Conservation (phyloP, 306 rosid genomes). For the Dalbergia cochinchinensis region DNA sequence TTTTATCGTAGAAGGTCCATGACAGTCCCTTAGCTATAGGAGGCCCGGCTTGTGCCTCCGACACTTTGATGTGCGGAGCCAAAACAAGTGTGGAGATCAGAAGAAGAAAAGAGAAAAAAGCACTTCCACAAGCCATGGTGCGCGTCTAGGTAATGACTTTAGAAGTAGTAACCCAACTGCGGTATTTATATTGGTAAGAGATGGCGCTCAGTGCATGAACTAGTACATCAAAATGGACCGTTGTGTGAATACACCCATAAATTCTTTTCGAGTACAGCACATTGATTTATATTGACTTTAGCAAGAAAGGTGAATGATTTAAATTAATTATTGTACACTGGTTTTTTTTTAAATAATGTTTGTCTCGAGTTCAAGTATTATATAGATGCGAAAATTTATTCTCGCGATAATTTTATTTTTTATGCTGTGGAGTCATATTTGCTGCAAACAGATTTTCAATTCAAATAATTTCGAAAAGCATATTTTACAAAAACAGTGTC, state of each 20-base stretch:
- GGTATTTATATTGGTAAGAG: constrained; percentile 5
- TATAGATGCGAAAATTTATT: too few relatives aligned
- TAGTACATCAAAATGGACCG: background rate
- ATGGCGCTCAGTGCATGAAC: background rate
- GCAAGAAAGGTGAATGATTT: too few relatives aligned
- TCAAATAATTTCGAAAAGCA: too few relatives aligned
- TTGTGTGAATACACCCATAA: background rate
- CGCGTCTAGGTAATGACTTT: background rate
- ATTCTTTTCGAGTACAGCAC: background rate
- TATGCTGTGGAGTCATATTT: too few relatives aligned
- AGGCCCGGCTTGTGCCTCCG: constrained; percentile 43
- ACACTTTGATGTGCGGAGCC: constrained; percentile 17
- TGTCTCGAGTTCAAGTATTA: too few relatives aligned
- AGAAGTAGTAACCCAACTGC: background rate
- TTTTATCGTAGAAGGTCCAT: constrained; percentile 46
- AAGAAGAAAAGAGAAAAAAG: constrained; percentile 25
- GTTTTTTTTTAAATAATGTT: too few relatives aligned
- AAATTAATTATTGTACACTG: too few relatives aligned
- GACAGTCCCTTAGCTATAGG: constrained; percentile 52
- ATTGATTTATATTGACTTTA: background rate
- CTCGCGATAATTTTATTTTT: too few relatives aligned
- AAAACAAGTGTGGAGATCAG: constrained; percentile 39
- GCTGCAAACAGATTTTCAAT: too few relatives aligned
- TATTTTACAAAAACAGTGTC: too few relatives aligned
- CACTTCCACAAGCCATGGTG: constrained; percentile 31